phyloP scores from a whole-genome alignment of 352 stramenopile species.

The Peronospora destructor region DNA sequence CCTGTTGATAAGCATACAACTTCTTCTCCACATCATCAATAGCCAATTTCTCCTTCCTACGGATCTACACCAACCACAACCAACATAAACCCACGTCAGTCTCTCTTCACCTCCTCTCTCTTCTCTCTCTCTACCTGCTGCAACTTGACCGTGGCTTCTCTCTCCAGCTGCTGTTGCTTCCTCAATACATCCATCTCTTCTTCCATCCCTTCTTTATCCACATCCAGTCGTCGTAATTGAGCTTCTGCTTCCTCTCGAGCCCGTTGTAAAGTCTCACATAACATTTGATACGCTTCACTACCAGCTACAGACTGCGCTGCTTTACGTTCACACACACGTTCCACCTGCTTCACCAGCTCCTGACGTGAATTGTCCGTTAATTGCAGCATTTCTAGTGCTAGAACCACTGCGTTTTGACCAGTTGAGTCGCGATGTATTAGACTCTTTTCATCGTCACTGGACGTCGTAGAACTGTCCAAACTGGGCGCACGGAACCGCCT shows the following conservation, averaged over 20 bases:
- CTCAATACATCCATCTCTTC: conserved; percentile 23
- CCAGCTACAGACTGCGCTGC: conserved; percentile 44
- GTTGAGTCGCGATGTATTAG: not conserved
- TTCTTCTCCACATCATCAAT: conserved; percentile 46
- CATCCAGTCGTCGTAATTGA: conserved; percentile 30
- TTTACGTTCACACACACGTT: conserved; percentile 55
- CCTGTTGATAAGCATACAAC: conserved; percentile 40
- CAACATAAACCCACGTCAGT: not conserved
- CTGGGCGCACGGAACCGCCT: conserved; percentile 47
- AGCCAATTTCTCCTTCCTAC: conserved; percentile 29
- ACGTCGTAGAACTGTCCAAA: conserved; percentile 34
- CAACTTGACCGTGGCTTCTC: conserved; percentile 28
- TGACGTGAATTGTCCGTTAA: conserved; percentile 33
- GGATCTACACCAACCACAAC: conserved; percentile 20
- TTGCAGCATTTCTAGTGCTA: conserved; percentile 19
- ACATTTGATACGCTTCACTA: conserved; percentile 48
- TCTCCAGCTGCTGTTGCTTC: conserved; percentile 34
- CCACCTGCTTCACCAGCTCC: conserved; percentile 57
- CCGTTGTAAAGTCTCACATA: conserved; percentile 54
- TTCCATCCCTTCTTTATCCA: not conserved
- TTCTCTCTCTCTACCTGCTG: conserved; percentile 23
- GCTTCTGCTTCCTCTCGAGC: conserved; percentile 46
- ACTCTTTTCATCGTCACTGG: conserved; percentile 34
- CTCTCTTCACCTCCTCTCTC: not conserved
- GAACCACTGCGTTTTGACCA: conserved; percentile 6